phyloP scores from a whole-genome alignment of 2,329 filamentous ascomycete genomes.

The Fusarium coicis region DNA sequence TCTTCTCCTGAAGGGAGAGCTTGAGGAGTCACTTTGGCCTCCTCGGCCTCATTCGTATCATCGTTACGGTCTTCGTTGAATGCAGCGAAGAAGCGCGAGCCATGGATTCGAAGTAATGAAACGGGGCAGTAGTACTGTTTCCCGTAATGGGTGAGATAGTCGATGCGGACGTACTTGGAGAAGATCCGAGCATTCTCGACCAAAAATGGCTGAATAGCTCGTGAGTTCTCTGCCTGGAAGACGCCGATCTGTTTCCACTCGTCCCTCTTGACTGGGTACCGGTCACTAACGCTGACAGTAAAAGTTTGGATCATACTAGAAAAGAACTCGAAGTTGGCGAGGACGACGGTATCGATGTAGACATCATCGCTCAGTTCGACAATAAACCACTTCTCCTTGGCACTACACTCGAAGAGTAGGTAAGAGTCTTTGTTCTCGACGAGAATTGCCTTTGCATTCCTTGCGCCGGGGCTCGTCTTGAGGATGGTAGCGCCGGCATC shows the following conservation, averaged over 20 bases:
- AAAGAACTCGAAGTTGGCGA: conserved; percentile 99
- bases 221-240: conserved; percentile 91
- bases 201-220: conserved; percentile 93
- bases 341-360: conserved; percentile 92
- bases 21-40: conserved; percentile 15
- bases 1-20: conserved; percentile 15
- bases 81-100: conserved; percentile 95
- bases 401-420: conserved; percentile 92
- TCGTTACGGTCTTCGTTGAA: conserved; percentile 81
- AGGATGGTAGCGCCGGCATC: conserved; percentile 94
- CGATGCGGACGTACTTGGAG: conserved; percentile 91
- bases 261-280: conserved; percentile 90
- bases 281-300: conserved; percentile 90
- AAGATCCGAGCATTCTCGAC: conserved; percentile 96
- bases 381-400: conserved; percentile 90
- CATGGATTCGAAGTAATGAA: conserved; percentile 90
- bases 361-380: conserved; percentile 90
- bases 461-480: conserved; percentile 87
- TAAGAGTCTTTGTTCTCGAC: conserved; percentile 99
- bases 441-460: conserved; percentile 87
- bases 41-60: conserved; percentile 57
- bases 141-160: conserved; percentile 93
- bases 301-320: conserved; percentile 96
- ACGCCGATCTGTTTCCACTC: conserved; percentile 91
- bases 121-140: conserved; percentile 97